Conservation (phyloP, 2,329 filamentous ascomycete genomes). For the Didymella keratinophila region DNA sequence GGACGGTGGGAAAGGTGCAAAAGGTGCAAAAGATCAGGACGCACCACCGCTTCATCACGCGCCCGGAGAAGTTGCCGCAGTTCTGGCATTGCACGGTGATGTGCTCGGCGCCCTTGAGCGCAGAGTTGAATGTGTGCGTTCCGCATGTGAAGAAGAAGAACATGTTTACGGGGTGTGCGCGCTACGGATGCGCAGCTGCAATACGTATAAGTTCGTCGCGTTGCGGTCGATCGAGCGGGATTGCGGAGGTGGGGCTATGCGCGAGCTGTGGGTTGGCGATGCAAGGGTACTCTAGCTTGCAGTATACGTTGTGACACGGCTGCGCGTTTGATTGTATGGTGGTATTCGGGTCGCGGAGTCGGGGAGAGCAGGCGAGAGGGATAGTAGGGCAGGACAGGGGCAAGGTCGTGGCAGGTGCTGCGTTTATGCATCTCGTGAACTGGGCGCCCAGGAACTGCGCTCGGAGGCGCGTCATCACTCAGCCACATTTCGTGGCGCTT, state of each 20-base stretch:
- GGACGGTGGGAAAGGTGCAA: no score
- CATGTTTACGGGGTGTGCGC: conserved; percentile 36
- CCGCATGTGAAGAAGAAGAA: conserved; percentile 62
- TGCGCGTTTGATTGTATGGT: conserved; percentile 22
- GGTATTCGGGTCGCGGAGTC: conserved; percentile 10
- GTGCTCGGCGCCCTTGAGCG: conserved; percentile 58
- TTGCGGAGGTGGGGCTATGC: conserved; percentile 13
- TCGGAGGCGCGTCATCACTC: conserved; percentile 25
- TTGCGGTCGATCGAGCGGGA: conserved; percentile 14
- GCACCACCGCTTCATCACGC: conserved; percentile 56
- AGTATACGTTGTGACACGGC: conserved; percentile 12
- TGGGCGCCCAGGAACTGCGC: conserved; percentile 28
- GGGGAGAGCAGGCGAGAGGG: conserved; percentile 4
- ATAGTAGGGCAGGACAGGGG: conserved; percentile 1
- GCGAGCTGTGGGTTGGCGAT: conserved; percentile 10
- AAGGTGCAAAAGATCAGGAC: conserved; percentile 5
- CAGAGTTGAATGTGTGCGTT: conserved; percentile 58
- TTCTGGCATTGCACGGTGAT: conserved; percentile 61
- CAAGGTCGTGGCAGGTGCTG: conserved; percentile 9
- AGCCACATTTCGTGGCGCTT: conserved; percentile 34
- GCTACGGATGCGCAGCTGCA: conserved; percentile 4
- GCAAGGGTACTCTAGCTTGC: conserved; percentile 14
- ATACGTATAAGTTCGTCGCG: neutral
- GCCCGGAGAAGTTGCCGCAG: conserved; percentile 59
- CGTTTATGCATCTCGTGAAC: conserved; percentile 10